These are phyloP conservation scores for Thermoascus crustaceus DNA, from an alignment of 2,329 filamentous ascomycete genomes.

Conservation along the genomic window DNA sequence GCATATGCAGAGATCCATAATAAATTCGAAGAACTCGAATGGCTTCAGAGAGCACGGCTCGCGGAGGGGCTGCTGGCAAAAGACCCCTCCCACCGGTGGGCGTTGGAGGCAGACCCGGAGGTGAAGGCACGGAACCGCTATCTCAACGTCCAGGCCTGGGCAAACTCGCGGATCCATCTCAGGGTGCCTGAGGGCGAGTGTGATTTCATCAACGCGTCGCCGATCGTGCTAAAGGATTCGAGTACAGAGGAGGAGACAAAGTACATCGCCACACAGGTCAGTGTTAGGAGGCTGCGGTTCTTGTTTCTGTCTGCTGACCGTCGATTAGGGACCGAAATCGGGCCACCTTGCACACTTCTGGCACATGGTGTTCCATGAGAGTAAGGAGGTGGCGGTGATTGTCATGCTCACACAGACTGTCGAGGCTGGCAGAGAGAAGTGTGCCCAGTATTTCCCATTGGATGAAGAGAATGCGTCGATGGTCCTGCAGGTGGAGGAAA, in stretches of 20 bases:
- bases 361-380: constrained; percentile 89
- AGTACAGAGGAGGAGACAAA: constrained; percentile 41
- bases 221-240: constrained; percentile 51
- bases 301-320: not conserved
- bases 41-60: constrained; percentile 50
- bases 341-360: constrained; percentile 75
- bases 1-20: constrained; percentile 44
- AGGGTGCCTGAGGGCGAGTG: constrained; percentile 63
- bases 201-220: constrained; percentile 78
- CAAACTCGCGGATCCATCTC: constrained; percentile 74
- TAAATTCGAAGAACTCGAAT: constrained; percentile 56
- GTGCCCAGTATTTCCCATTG: constrained; percentile 76
- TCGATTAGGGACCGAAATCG: constrained; percentile 62
- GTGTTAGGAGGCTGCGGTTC: constrained; percentile 7
- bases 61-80: constrained; percentile 37
- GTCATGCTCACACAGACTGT: constrained; percentile 91
- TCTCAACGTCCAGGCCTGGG: constrained; percentile 81
- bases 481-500: constrained; percentile 28
- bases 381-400: constrained; percentile 66
- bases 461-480: constrained; percentile 45
- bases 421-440: constrained; percentile 72
- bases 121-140: constrained; percentile 70
- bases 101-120: constrained; percentile 50
- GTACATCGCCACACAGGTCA: constrained; percentile 82
- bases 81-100: constrained; percentile 47